These are phyloP conservation scores for Gentiana straminea DNA, from an alignment of 257 asterid species.

Conservation along the genomic window DNA sequence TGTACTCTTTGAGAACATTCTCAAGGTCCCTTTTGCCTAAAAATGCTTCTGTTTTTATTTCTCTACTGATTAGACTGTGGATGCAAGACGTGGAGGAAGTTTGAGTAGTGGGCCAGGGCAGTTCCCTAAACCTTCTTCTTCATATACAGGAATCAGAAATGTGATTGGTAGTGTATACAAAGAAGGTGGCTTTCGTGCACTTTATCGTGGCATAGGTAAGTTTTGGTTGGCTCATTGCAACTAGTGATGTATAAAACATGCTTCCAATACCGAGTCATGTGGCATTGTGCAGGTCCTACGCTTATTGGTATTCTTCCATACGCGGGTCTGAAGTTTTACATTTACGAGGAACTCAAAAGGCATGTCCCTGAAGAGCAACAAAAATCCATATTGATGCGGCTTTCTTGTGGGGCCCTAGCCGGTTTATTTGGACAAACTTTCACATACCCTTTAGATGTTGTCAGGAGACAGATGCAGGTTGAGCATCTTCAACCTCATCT, in stretches of 20 bases:
- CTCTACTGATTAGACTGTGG: constrained; percentile 39
- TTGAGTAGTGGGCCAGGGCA: constrained; percentile 28
- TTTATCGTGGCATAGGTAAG: constrained; percentile 90
- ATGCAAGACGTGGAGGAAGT: constrained; percentile 32
- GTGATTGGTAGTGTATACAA: constrained; percentile 60
- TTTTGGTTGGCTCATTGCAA: too few relatives aligned
- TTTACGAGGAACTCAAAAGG: constrained; percentile 76
- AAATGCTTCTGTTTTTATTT: not conserved
- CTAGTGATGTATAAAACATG: too few relatives aligned
- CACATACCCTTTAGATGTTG: constrained; percentile 92
- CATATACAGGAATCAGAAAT: constrained; percentile 62
- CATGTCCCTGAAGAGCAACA: constrained; percentile 83
- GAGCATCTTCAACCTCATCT: constrained; percentile 58
- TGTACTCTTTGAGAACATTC: too few relatives aligned
- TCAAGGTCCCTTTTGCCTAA: not conserved
- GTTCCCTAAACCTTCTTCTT: constrained; percentile 28
- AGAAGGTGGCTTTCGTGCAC: constrained; percentile 80
- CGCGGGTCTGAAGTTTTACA: constrained; percentile 88
- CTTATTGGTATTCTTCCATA: constrained; percentile 90
- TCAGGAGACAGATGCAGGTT: constrained; percentile 96
- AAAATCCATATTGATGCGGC: constrained; percentile 59
- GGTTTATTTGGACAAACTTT: constrained; percentile 95
- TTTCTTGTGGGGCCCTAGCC: constrained; percentile 94
- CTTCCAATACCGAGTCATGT: not conserved
- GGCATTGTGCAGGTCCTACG: constrained; percentile 64